Evolutionary conservation across 495 filamentous ascomycete species (phyloP).

Genomic region (Eremomyces bilateralis): DNA sequence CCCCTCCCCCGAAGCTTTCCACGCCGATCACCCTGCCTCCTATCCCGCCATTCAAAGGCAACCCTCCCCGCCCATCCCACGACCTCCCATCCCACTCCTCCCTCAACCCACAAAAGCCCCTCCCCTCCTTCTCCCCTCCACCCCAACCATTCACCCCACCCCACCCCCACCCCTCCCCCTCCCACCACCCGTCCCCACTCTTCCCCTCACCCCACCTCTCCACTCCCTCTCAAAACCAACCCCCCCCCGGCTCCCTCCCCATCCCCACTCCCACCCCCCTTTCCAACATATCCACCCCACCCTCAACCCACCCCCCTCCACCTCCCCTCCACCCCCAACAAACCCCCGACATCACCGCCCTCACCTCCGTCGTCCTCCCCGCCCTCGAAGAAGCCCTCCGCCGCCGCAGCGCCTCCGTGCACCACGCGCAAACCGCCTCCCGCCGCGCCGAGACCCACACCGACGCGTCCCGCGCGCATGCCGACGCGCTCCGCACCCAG

Average conservation of each 20-base stretch:
- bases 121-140: conserved; percentile 8
- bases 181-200: neutral
- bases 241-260: conserved; percentile 1
- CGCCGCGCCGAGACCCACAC: conserved; percentile 5
- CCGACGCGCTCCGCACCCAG: neutral
- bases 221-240: conserved; percentile 1
- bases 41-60: conserved; percentile 10
- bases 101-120: conserved; percentile 5
- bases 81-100: neutral
- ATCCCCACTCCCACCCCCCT: conserved; percentile 4
- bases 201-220: neutral
- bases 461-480: neutral
- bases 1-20: conserved; percentile 1
- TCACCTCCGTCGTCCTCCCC: conserved; percentile 70
- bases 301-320: conserved; percentile 2
- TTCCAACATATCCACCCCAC: conserved; percentile 15
- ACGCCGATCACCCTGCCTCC: conserved; percentile 8
- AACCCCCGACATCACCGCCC: conserved; percentile 29
- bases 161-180: neutral
- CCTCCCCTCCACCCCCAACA: conserved; percentile 7
- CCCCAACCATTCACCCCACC: conserved; percentile 2
- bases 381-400: conserved; percentile 75
- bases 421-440: conserved; percentile 25
- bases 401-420: conserved; percentile 46
- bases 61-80: too few species aligned